phyloP scores from a whole-genome alignment of 768 basidiomycete genomes.

The Suillus subaureus region DNA sequence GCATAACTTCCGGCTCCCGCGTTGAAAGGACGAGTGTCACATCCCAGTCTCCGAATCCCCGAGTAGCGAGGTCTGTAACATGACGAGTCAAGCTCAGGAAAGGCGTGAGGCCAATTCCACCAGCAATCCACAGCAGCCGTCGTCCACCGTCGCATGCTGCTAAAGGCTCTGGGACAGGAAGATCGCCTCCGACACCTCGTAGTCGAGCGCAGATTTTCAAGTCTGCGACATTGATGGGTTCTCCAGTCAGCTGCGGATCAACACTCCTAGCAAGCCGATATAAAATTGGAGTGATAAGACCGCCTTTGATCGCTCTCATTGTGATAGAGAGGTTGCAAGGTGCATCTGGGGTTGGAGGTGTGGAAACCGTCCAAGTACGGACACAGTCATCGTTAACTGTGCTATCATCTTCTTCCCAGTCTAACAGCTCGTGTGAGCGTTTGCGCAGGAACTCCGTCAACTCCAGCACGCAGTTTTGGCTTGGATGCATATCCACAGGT shows the following conservation, averaged over 20 bases:
- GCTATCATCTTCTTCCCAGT: constrained; percentile 39
- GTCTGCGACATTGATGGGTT: constrained; percentile 21
- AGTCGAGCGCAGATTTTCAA: constrained; percentile 47
- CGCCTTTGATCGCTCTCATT: constrained; percentile 55
- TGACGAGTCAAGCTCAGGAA: constrained; percentile 55
- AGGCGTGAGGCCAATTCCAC: constrained; percentile 67
- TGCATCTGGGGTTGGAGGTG: constrained; percentile 18
- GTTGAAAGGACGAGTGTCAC: constrained; percentile 54
- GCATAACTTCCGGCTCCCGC: constrained; percentile 53
- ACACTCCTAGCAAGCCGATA: constrained; percentile 41
- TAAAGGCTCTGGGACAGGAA: constrained; percentile 30
- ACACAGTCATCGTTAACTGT: constrained; percentile 62
- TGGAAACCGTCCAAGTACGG: constrained; percentile 65
- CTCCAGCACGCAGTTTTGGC: constrained; percentile 59
- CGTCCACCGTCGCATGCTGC: constrained; percentile 27
- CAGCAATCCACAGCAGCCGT: constrained; percentile 58
- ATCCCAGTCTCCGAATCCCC: constrained; percentile 34
- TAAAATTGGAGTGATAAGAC: constrained; percentile 57
- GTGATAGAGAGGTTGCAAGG: constrained; percentile 45
- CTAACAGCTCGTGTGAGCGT: constrained; percentile 52
- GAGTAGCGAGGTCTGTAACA: constrained; percentile 17
- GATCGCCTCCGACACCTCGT: constrained; percentile 55
- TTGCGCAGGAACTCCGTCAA: constrained; percentile 52
- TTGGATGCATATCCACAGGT: constrained; percentile 31
- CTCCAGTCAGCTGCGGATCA: constrained; percentile 12